Evolutionary conservation across 1,139 yeast species (phyloP), one percentile per base, ranked within the genome.

Genomic region (Saccharomyces hybrid): DNA sequence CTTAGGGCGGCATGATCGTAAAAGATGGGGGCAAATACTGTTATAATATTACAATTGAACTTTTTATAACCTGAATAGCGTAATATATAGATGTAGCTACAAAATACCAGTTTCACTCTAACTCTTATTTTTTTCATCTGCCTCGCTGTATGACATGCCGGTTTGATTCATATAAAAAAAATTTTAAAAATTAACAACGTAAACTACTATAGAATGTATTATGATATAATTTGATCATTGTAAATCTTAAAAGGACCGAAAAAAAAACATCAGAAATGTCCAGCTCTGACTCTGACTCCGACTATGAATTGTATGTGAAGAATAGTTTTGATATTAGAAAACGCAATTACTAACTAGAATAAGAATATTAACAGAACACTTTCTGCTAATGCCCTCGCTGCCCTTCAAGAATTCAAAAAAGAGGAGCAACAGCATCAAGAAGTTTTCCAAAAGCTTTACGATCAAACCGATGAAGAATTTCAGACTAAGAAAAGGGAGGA

Each of bases 341-440:
- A 9, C 5, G 25, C 25, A 7, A 8, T 28, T 30, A 27, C 49
- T 48, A 38, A 25, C 20, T 30, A 38, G 1, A 16, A 0, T 23
- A 9, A 20, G 2, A 20, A 16, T 0, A 38, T 38, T 38, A 42
- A 32, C 42, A 73, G 77, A 52, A 71, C 80, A 1, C 76, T 88
- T 49, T 85, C 96, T 0, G 77, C 88, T 1, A 78, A 80, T 62
- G 83, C 97, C 0, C 73, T 89, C 55, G 93, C 90, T 1, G 95
- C 96, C 1, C 76, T 89, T 52, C 79, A 78, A 60, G 88, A 85
- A 67, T 89, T 88, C 67, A 79, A 77, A 62, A 70, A 73, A 26
- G 96, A 89, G 69, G 91, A 88, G 67, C 68, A 77, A 38, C 76
- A 77, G 50, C 79, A 88, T 58, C 69, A 75, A 20, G 80, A 82